phyloP scores from a whole-genome alignment of 306 rosid species.

The Abrus pulchellus region DNA sequence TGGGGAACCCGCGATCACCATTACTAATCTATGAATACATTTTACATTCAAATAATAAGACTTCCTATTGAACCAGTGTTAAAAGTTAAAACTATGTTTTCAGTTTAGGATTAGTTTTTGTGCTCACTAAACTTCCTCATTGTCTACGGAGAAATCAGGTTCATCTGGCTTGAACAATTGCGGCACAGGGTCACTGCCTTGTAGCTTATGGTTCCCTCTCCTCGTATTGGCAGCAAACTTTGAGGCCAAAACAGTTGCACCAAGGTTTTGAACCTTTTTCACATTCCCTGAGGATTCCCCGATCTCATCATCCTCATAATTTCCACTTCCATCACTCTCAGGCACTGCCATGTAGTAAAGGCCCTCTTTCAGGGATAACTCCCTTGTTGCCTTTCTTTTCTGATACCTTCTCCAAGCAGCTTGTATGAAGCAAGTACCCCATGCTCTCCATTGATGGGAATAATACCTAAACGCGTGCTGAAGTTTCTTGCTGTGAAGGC shows the following conservation, averaged over 20 bases:
- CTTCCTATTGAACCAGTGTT: constrained; percentile 50
- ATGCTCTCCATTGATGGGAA: constrained; percentile 80
- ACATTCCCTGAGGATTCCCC: constrained; percentile 37
- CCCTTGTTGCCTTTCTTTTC: constrained; percentile 71
- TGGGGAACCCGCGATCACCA: not conserved
- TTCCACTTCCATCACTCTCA: constrained; percentile 42
- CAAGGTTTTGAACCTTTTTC: constrained; percentile 52
- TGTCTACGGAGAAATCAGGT: constrained; percentile 77
- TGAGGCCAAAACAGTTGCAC: constrained; percentile 77
- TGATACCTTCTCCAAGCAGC: constrained; percentile 76
- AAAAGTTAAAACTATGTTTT: constrained; percentile 20
- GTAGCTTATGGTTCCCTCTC: constrained; percentile 63
- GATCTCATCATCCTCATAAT: constrained; percentile 40
- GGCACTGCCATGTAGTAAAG: constrained; percentile 52
- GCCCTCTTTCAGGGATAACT: constrained; percentile 63
- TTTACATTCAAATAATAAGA: constrained; percentile 53
- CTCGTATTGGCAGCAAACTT: constrained; percentile 79
- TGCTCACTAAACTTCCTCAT: constrained; percentile 53
- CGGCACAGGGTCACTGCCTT: constrained; percentile 65
- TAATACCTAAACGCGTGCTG: constrained; percentile 54
- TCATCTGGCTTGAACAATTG: constrained; percentile 87
- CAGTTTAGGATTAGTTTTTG: constrained; percentile 11
- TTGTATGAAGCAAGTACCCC: constrained; percentile 83
- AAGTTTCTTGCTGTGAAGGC: constrained; percentile 80
- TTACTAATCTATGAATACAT: constrained; percentile 46